A percentile compares a stretch with the other conserved stretches of the same genome.
phyloP scores from a whole-genome alignment of 495 filamentous ascomycete species.

The Penicillium desertorum region DNA sequence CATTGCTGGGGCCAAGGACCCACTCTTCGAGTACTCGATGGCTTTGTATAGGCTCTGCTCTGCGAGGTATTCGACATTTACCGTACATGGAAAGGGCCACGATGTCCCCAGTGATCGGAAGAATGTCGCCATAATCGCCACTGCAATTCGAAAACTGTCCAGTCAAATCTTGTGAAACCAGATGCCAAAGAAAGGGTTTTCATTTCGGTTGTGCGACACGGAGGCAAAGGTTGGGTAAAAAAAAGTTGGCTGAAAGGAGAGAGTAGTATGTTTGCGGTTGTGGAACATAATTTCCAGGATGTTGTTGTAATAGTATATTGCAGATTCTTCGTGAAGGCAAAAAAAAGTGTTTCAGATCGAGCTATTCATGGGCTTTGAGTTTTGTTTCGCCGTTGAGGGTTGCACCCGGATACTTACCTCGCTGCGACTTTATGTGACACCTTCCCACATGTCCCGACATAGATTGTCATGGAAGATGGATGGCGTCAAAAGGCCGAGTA shows the following conservation, averaged over 20 bases:
- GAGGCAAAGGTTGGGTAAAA: not conserved
- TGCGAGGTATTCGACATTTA: slow-evolving; percentile 19
- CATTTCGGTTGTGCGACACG: not conserved
- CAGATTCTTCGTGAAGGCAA: not conserved
- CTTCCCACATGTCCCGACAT: slow-evolving; percentile 3
- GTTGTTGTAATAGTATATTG: not conserved
- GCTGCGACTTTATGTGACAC: slow-evolving; percentile 4
- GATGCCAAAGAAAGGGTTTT: too few relatives aligned
- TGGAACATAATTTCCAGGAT: not conserved
- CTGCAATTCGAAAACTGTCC: slow-evolving; percentile 28
- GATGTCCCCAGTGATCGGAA: slow-evolving; percentile 34
- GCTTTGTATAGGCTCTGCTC: slow-evolving; percentile 32
- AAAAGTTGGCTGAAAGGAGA: not conserved
- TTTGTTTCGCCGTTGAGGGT: slow-evolving; percentile 9
- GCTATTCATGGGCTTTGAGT: not conserved
- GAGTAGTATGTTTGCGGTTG: slow-evolving; percentile 2
- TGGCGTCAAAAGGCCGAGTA: not conserved
- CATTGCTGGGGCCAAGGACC: slow-evolving; percentile 32
- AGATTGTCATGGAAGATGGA: not conserved
- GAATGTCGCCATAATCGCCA: slow-evolving; percentile 28
- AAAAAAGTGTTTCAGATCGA: slow-evolving; percentile 8
- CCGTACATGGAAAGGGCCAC: slow-evolving; percentile 36
- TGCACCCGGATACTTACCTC: slow-evolving; percentile 13
- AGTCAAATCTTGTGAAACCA: slow-evolving; percentile 21
- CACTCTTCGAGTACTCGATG: slow-evolving; percentile 30